phyloP scores from a whole-genome alignment of 179 eudicot species.

The Silene noctiflora region DNA sequence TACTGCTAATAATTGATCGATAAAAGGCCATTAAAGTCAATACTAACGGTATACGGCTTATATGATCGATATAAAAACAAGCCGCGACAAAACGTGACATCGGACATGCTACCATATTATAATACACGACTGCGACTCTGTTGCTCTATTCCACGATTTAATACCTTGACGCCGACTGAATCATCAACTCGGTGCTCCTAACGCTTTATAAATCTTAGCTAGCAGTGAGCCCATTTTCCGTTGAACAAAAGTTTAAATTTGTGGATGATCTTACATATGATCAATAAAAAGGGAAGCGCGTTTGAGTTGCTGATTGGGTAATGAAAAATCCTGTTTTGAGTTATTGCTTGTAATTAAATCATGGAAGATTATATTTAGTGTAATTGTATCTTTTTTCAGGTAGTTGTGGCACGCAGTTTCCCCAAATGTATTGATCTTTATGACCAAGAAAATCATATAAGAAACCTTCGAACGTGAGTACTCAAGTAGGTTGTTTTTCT shows the following conservation, averaged over 20 bases:
- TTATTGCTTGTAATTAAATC: neutral
- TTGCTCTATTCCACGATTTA: too few relatives aligned
- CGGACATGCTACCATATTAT: too few relatives aligned
- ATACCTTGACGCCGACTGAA: too few relatives aligned
- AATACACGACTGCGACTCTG: too few relatives aligned
- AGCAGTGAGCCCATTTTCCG: neutral
- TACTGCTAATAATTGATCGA: too few relatives aligned
- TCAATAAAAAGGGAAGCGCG: neutral
- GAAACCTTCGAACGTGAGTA: constrained; percentile 59
- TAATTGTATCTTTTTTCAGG: constrained; percentile 33
- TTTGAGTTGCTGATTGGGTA: neutral
- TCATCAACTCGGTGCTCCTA: too few relatives aligned
- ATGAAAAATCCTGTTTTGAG: neutral
- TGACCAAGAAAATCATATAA: constrained; percentile 71
- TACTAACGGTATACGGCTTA: too few relatives aligned
- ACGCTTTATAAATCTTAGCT: neutral
- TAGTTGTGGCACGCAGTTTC: constrained; percentile 69
- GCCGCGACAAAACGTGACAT: too few relatives aligned
- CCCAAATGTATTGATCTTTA: constrained; percentile 61
- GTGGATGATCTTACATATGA: neutral
- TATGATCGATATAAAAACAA: too few relatives aligned
- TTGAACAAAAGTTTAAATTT: neutral
- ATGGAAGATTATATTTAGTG: neutral
- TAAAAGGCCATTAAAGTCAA: too few relatives aligned
- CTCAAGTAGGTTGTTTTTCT: neutral